Base-by-base conservation (phyloP, 805 yeast genomes). In the Ogataea ganodermae region DNA sequence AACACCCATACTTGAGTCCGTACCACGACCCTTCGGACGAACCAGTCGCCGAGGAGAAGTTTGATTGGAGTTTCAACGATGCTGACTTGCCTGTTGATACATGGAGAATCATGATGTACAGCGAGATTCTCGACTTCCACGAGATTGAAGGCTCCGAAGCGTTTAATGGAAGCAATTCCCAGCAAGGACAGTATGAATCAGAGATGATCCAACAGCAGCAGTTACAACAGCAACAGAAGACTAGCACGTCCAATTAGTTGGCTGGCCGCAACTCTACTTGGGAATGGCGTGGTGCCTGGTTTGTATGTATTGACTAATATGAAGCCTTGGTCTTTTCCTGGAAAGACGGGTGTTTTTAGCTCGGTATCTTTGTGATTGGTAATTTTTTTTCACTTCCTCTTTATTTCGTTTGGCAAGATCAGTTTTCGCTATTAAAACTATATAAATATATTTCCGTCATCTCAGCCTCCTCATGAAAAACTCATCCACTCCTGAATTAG, bases 21-120 rank as follows among this genome's bases (percentile, higher is more conserved):
- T 94, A 92, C 68, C 99, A 94, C 67, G 99, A 94, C 63, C 96
- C 98, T 26, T 80, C 90, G 3, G 99, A 94, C 69, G 99, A 94
- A 70, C 99, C 99, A 1, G 86, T 80, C 4, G 96, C 98, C 24
- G 89, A 83, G 41, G 88, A 86, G 56, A 86, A 86, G 65, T 94
- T 94, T 61, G 99, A 94, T 69, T 94, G 99, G 99, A 84, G 94
- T 61, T 92, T 92, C 69, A 92, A 94, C 67, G 98, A 95, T 59
- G 98, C 97, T 0, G 99, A 92, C 68, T 76, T 92, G 59, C 97
- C 98, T 3, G 94, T 94, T 14, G 98, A 94, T 62, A 89, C 97
- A 12, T 92, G 99, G 99, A 83, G 96, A 72, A 96, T 90, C 16
- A 92, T 94, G 98, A 92, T 94, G 96, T 94, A 94, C 71, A 86